Percentiles rank a stretch among this genome's conserved stretches.
Conservation (phyloP, 495 filamentous ascomycete genomes). For the Annulohypoxylon maeteangense region DNA sequence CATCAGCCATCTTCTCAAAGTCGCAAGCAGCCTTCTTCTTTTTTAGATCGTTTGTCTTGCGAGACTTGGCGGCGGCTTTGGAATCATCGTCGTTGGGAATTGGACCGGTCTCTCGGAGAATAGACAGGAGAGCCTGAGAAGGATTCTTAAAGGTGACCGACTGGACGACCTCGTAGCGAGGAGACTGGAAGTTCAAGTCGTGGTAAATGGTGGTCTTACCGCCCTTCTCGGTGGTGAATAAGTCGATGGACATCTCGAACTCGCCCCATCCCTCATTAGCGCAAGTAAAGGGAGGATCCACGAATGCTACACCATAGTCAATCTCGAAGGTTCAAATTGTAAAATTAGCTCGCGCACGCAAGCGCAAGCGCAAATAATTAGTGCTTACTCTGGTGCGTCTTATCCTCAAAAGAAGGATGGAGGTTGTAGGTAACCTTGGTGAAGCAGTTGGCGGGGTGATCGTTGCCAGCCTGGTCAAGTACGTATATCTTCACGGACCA, state of each 20-base stretch:
- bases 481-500: slow-evolving; percentile 74
- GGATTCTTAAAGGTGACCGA: slow-evolving; percentile 89
- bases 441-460: slow-evolving; percentile 83
- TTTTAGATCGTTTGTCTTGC: slow-evolving; percentile 75
- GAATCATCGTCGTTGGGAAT: slow-evolving; percentile 77
- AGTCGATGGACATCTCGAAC: slow-evolving; percentile 91
- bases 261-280: slow-evolving; percentile 98
- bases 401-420: slow-evolving; percentile 88
- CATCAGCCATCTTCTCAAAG: slow-evolving; percentile 98
- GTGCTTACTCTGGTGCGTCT: slow-evolving; percentile 80
- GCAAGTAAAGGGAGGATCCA: slow-evolving; percentile 87
- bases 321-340: not conserved
- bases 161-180: slow-evolving; percentile 87
- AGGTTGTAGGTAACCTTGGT: slow-evolving; percentile 91
- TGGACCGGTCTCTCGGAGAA: slow-evolving; percentile 83
- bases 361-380: not conserved
- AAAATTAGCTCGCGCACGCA: not conserved
- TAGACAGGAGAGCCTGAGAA: slow-evolving; percentile 77
- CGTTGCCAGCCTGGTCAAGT: slow-evolving; percentile 68
- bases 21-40: slow-evolving; percentile 87
- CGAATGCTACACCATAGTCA: slow-evolving; percentile 67
- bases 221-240: slow-evolving; percentile 82
- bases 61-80: slow-evolving; percentile 62
- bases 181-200: slow-evolving; percentile 89
- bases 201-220: slow-evolving; percentile 84